A percentile compares a stretch with the other conserved stretches of the same genome.
Evolutionary conservation across 192 early-diverging fungal species (phyloP).

Genomic region (Coemansia aciculifera): DNA sequence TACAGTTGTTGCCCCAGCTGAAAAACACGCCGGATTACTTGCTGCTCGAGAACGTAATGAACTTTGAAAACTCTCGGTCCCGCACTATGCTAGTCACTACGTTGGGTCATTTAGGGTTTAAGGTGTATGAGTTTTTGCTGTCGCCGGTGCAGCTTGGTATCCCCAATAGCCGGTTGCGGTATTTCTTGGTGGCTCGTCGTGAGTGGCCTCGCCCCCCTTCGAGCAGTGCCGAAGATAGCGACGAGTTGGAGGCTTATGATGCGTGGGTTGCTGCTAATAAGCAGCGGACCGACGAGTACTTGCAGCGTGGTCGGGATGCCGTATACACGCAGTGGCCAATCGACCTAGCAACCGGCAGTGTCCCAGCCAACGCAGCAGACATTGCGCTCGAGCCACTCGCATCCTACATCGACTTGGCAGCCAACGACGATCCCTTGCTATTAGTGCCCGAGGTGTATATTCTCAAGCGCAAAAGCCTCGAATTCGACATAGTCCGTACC

Average conservation of each 20-base stretch:
- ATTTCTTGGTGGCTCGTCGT: slow-evolving; percentile 33
- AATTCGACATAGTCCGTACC: slow-evolving; percentile 43
- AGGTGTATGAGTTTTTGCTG: slow-evolving; percentile 37
- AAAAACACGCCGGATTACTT: slow-evolving; percentile 19
- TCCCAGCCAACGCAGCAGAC: neutral
- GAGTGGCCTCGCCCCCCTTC: slow-evolving; percentile 1
- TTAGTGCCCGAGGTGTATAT: slow-evolving; percentile 28
- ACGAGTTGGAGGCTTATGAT: neutral
- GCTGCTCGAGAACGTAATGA: slow-evolving; percentile 53
- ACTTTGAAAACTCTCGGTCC: slow-evolving; percentile 51
- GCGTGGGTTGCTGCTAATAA: slow-evolving; percentile 3
- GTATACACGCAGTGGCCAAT: slow-evolving; percentile 40
- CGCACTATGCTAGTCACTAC: slow-evolving; percentile 25
- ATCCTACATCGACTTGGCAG: slow-evolving; percentile 22
- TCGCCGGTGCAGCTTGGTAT: slow-evolving; percentile 48
- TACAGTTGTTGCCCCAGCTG: slow-evolving; percentile 33
- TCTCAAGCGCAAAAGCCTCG: slow-evolving; percentile 31
- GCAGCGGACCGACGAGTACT: slow-evolving; percentile 16
- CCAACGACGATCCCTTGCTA: slow-evolving; percentile 7
- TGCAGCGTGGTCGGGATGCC: slow-evolving; percentile 20
- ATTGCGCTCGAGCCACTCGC: slow-evolving; percentile 8
- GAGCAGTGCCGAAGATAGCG: neutral
- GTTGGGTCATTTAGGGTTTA: slow-evolving; percentile 33
- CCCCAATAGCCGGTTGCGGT: slow-evolving; percentile 44
- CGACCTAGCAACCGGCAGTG: slow-evolving; percentile 14